A percentile compares a stretch with the other conserved stretches of the same genome.
Evolutionary conservation across 2,329 filamentous ascomycete genomes (phyloP).

Genomic region (Lachnellula occidentalis): DNA sequence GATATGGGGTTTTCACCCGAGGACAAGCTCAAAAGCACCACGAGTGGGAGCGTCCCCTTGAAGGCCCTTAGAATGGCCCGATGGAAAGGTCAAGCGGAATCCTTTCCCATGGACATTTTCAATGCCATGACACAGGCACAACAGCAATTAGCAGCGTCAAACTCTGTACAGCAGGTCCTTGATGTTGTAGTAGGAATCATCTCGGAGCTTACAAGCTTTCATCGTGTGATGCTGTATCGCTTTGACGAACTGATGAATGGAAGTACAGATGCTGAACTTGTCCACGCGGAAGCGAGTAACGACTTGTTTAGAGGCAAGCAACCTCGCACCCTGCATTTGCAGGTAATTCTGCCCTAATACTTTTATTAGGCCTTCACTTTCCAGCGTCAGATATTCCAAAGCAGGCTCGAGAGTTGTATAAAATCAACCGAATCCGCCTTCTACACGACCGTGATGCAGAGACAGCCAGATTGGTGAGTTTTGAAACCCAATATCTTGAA

Average conservation of each 20-base stretch:
- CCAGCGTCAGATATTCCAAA: constrained; percentile 80
- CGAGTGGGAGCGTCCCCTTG: constrained; percentile 15
- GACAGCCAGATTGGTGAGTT: constrained; percentile 58
- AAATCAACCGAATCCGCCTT: constrained; percentile 79
- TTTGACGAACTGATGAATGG: constrained; percentile 26
- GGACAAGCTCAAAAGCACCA: constrained; percentile 19
- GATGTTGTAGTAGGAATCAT: constrained; percentile 23
- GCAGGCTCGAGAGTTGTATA: constrained; percentile 80
- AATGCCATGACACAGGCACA: constrained; percentile 22
- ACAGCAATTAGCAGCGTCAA: constrained; percentile 12
- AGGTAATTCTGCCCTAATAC: background rate
- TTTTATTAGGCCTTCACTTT: constrained; percentile 46
- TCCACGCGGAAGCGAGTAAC: constrained; percentile 19
- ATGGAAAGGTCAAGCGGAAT: constrained; percentile 7
- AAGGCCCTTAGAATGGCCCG: constrained; percentile 15
- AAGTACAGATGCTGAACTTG: constrained; percentile 22
- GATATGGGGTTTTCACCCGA: constrained; percentile 13
- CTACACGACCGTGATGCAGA: constrained; percentile 77
- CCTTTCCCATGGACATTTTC: constrained; percentile 22
- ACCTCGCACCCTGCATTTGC: background rate
- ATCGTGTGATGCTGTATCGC: constrained; percentile 26
- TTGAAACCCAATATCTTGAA: background rate
- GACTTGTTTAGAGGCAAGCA: constrained; percentile 21
- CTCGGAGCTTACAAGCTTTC: constrained; percentile 23
- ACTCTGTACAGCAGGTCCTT: constrained; percentile 14